Conservation (phyloP, 352 stramenopile genomes). For the Pythium scleroteichum region DNA sequence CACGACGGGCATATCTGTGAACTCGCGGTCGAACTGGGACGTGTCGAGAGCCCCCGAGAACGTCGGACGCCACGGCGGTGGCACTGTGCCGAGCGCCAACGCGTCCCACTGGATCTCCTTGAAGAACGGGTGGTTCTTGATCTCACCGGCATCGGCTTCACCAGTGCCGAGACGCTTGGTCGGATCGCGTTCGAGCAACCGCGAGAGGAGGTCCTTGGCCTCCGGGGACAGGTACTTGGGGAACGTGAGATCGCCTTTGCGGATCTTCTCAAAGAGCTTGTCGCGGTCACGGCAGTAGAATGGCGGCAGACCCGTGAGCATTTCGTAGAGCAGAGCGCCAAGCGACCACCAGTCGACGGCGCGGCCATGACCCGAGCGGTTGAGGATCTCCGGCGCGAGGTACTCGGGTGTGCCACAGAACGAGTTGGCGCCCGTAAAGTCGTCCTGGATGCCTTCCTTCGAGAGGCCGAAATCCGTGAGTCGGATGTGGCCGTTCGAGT, state of each 20-base stretch:
- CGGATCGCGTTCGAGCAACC: constrained; percentile 95
- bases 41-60: constrained; percentile 95
- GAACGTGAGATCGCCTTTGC: constrained; percentile 93
- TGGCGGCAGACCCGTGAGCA: constrained; percentile 74
- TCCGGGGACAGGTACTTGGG: constrained; percentile 91
- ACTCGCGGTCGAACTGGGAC: constrained; percentile 97
- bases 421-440: constrained; percentile 94
- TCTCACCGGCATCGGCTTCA: constrained; percentile 69
- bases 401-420: constrained; percentile 89
- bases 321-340: constrained; percentile 86
- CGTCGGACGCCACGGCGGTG: constrained; percentile 91
- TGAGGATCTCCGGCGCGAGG: constrained; percentile 93
- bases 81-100: constrained; percentile 56
- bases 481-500: constrained; percentile 95
- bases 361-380: constrained; percentile 94
- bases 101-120: constrained; percentile 77
- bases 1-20: constrained; percentile 96
- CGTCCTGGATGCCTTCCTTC: constrained; percentile 86
- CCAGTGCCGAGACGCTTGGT: constrained; percentile 92
- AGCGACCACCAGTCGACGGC: constrained; percentile 99
- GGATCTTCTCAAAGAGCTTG: constrained; percentile 98
- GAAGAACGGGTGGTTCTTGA: constrained; percentile 86
- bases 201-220: constrained; percentile 86
- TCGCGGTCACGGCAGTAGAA: constrained; percentile 97
- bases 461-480: constrained; percentile 98